Base-by-base conservation (phyloP, 1,284 basidiomycete species). In the Takashimella tepidaria region DNA sequence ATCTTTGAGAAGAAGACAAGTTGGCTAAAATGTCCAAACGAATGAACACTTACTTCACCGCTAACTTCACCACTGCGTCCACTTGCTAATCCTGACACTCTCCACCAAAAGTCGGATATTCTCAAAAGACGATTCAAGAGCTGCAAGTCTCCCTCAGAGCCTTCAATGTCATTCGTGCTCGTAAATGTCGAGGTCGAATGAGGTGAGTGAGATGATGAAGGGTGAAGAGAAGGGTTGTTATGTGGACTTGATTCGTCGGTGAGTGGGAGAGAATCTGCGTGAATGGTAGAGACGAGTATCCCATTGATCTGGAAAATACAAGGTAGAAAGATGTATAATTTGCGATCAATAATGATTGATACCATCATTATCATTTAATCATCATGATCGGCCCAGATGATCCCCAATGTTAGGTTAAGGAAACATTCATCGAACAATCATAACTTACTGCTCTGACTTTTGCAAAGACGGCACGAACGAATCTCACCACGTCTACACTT, bases 31-130 rank as follows among this genome's bases (percentile, higher is more conserved):
- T n/a, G n/a, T n/a, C n/a, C n/a, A n/a, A n/a, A n/a, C n/a, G n/a
- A n/a, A 22, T 16, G 12, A 3, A 24, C 1, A 57, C 70, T 63
- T 40, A 72, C 72, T 56, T 76, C 72, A 5, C 74, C 74, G 44
- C 63, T 66, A 4, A 74, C 74, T 41, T 74, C 72, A 10, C 68
- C 72, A 49, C 67, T 70, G 27, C 74, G 57, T 3, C 72, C 72
- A 3, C 62, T 66, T n/a, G 58, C 31, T 5, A 76, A 56, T 13
- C 66, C 67, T 21, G 58, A 54, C 13, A 74, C 50, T n/a, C 74
- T 58, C 74, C 74, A 76, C 67, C 70, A 74, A 1, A 42, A 57
- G 6, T 59, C 56, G 1, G 59, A 66, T 41, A 66, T 27, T 12
- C 67, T 51, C 1, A 70, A 40, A 3, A 74, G 40, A 5, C 65